Percentiles rank a stretch among this genome's conserved stretches.
phyloP scores from a whole-genome alignment of 2,329 filamentous ascomycete genomes.

The Aspergillus caelatus region DNA sequence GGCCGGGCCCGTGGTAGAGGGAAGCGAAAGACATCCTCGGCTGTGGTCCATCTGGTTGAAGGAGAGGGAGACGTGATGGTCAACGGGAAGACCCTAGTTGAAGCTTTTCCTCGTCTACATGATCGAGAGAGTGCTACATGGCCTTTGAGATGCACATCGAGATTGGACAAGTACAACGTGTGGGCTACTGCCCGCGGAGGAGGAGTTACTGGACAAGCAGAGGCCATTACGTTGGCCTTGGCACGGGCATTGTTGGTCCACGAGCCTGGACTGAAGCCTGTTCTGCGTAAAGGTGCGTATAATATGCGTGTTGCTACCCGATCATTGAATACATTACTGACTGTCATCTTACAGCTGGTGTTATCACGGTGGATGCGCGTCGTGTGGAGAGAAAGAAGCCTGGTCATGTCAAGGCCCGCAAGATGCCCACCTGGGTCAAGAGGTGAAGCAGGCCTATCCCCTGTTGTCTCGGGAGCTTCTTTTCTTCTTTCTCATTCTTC shows the following conservation, averaged over 20 bases:
- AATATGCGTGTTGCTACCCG: neutral
- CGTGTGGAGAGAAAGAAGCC: constrained; percentile 98
- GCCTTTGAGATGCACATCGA: constrained; percentile 79
- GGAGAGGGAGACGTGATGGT: constrained; percentile 87
- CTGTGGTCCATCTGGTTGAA: constrained; percentile 86
- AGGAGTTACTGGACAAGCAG: constrained; percentile 91
- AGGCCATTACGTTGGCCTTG: constrained; percentile 88
- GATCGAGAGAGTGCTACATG: constrained; percentile 94
- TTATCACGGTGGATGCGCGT: constrained; percentile 86
- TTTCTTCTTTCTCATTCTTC: constrained; percentile 14
- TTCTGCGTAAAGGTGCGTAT: constrained; percentile 81
- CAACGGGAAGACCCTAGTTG: constrained; percentile 82
- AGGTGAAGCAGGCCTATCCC: constrained; percentile 47
- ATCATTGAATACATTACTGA: constrained; percentile 20
- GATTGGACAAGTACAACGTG: constrained; percentile 95
- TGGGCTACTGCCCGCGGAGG: constrained; percentile 85
- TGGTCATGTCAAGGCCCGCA: constrained; percentile 92
- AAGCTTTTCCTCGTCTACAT: constrained; percentile 84
- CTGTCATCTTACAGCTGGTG: constrained; percentile 68
- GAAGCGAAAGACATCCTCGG: constrained; percentile 82
- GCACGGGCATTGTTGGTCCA: constrained; percentile 86
- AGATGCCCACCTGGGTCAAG: constrained; percentile 99
- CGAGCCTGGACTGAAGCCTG: constrained; percentile 87
- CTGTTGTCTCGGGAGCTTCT: constrained; percentile 22
- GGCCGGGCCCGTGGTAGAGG: constrained; percentile 81